Evolutionary conservation across 1,284 basidiomycete species (phyloP).

Genomic region (Microstroma glucosiphilum): DNA sequence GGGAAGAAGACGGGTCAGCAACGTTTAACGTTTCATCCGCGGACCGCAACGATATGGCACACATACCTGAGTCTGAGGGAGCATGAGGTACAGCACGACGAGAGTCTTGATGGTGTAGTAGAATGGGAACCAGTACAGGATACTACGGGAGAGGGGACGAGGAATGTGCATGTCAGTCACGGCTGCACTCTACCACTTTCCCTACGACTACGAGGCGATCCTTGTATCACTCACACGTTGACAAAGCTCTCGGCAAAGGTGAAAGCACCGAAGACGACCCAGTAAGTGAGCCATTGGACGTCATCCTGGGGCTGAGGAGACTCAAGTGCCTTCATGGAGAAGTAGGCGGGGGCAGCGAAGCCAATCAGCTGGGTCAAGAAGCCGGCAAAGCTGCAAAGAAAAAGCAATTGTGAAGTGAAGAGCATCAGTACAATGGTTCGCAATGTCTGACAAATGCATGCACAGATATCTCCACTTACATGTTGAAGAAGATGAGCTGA

Average conservation of each 20-base stretch:
- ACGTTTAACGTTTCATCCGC: not conserved
- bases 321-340: conserved; percentile 49
- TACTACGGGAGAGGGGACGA: not conserved
- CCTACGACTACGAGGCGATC: not conserved
- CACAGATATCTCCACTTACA: conserved; percentile 17
- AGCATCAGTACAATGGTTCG: not conserved
- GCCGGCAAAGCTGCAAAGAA: conserved; percentile 27
- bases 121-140: conserved; percentile 66
- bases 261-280: conserved; percentile 51
- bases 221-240: conserved; percentile 16
- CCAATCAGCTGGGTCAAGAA: conserved; percentile 50
- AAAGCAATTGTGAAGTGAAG: conserved; percentile 14
- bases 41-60: too few species aligned
- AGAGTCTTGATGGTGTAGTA: conserved; percentile 77
- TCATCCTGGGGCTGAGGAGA: conserved; percentile 49
- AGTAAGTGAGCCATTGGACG: conserved; percentile 52
- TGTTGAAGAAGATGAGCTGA: conserved; percentile 54
- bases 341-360: conserved; percentile 50
- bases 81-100: conserved; percentile 76
- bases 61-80: conserved; percentile 68
- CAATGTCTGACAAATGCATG: conserved; percentile 7
- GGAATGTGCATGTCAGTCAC: not conserved
- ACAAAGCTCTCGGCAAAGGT: conserved; percentile 49
- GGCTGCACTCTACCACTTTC: too few species aligned
- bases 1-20: not conserved